Evolutionary conservation across 2,329 filamentous ascomycete species (phyloP).

Genomic region (Didymella keratinophila): DNA sequence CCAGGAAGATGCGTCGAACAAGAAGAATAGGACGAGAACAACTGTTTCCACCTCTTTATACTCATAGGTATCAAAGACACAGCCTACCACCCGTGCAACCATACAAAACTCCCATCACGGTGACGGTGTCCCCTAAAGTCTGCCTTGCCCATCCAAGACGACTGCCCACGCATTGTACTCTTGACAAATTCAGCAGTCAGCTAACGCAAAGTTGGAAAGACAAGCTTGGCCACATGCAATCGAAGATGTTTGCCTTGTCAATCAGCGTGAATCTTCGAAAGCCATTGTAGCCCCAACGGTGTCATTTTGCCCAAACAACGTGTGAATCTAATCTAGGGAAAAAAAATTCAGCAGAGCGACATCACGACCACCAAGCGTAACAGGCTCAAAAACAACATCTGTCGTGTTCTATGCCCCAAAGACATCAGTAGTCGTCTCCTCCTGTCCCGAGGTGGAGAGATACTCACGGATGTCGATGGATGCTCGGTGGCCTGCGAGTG

Average conservation of each 20-base stretch:
- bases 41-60: neutral
- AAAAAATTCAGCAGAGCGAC: neutral
- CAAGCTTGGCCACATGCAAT: neutral
- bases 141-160: neutral
- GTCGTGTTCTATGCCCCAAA: neutral
- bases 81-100: neutral
- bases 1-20: neutral
- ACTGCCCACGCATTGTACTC: neutral
- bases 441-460: slow-evolving; percentile 3
- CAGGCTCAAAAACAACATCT: neutral
- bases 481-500: neutral
- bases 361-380: neutral
- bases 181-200: neutral
- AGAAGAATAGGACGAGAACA: neutral
- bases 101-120: neutral
- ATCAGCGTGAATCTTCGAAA: neutral
- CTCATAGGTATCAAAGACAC: neutral
- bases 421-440: neutral
- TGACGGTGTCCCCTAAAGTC: neutral
- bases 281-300: too few species aligned
- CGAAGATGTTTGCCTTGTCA: neutral
- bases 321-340: too few species aligned
- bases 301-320: too few species aligned
- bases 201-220: neutral
- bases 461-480: neutral